Percentiles rank a stretch among this genome's conserved stretches.
Evolutionary conservation across 2,329 filamentous ascomycete genomes (phyloP).

Genomic region (Pseudohalonectria lignicola): DNA sequence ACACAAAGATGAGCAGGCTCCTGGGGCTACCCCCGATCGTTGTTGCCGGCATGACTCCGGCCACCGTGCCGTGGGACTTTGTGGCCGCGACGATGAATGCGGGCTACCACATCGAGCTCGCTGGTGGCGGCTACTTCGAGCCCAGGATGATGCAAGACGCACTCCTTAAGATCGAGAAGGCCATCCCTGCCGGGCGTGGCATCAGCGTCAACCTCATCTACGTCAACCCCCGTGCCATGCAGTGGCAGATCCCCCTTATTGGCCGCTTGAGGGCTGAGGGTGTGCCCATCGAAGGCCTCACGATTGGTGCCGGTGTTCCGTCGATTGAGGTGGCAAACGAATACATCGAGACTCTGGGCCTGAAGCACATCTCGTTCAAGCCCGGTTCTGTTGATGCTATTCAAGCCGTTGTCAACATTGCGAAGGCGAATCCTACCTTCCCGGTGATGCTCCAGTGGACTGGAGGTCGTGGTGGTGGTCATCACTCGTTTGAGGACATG

Average conservation of each 20-base stretch:
- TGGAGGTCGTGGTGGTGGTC: conserved; percentile 83
- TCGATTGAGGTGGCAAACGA: conserved; percentile 89
- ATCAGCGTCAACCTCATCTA: conserved; percentile 89
- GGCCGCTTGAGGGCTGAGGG: conserved; percentile 72
- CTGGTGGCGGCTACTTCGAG: conserved; percentile 81
- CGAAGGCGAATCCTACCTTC: conserved; percentile 86
- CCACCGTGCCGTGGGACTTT: conserved; percentile 83
- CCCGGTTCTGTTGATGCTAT: conserved; percentile 83
- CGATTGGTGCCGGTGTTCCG: conserved; percentile 86
- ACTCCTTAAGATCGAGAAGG: conserved; percentile 72
- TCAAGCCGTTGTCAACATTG: conserved; percentile 82
- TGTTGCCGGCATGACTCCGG: conserved; percentile 90
- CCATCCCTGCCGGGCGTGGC: conserved; percentile 74
- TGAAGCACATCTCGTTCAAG: conserved; percentile 94
- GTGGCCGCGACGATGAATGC: conserved; percentile 88
- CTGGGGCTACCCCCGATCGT: conserved; percentile 78
- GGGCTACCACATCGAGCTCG: conserved; percentile 88
- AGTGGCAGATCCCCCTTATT: conserved; percentile 82
- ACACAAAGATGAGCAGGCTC: conserved; percentile 90
- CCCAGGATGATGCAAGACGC: conserved; percentile 74
- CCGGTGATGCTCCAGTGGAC: conserved; percentile 94
- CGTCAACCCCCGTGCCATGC: conserved; percentile 80
- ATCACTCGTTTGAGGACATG: conserved; percentile 94
- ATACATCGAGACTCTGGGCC: conserved; percentile 83
- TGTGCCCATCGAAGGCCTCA: conserved; percentile 82